These are phyloP conservation scores for Gonium pectorale DNA, from an alignment of 139 green algal genomes.

Conservation along the genomic window DNA sequence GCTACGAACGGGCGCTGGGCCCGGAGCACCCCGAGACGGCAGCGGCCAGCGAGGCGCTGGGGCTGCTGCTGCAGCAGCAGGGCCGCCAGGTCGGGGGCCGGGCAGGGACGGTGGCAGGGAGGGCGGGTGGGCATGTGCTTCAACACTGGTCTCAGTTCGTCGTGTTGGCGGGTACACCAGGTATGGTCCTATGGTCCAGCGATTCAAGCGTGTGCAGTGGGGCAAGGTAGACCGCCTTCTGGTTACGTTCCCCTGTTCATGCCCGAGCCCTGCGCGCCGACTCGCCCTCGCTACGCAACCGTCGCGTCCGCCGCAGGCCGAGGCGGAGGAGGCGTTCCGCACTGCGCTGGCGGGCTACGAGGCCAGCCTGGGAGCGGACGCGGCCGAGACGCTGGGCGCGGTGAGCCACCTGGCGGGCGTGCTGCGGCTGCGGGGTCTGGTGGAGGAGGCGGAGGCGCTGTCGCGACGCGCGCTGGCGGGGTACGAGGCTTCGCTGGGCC, in stretches of 20 bases:
- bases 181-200: too few species aligned
- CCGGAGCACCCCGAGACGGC: background rate
- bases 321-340: constrained; percentile 13
- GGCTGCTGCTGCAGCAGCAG: constrained; percentile 14
- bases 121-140: background rate
- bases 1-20: background rate
- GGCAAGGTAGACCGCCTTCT: too few species aligned
- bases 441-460: background rate
- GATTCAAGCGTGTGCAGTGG: too few species aligned
- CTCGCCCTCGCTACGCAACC: background rate
- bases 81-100: constrained; percentile 1
- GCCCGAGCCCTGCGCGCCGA: too few species aligned
- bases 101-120: background rate
- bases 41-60: constrained; percentile 1
- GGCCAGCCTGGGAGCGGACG: background rate
- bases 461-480: constrained; percentile 21
- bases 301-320: background rate
- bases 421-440: constrained; percentile 7
- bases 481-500: constrained; percentile 1
- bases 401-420: constrained; percentile 14
- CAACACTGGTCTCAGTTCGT: too few species aligned
- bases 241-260: too few species aligned
- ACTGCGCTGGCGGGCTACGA: constrained; percentile 24
- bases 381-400: background rate
- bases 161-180: too few species aligned